phyloP scores from a whole-genome alignment of 495 filamentous ascomycete genomes.

The Aspergillus ellipticus region DNA sequence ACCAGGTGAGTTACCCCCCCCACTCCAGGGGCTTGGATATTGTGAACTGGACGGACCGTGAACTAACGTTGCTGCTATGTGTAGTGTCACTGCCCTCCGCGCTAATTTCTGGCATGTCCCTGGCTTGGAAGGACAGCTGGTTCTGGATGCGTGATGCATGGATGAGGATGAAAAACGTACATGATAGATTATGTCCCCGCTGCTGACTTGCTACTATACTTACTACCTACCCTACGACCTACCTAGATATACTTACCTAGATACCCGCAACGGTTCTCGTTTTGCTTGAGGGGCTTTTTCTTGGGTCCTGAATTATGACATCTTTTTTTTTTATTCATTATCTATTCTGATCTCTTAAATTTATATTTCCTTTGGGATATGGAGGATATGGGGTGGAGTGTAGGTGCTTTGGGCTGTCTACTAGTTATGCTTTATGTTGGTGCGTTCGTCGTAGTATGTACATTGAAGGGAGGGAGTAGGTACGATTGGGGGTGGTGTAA shows the following conservation, averaged over 20 bases:
- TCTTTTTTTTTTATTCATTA: conserved; percentile 1
- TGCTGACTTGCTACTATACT: not conserved
- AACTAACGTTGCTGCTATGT: too few relatives aligned
- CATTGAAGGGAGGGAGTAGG: too few relatives aligned
- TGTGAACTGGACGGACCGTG: too few relatives aligned
- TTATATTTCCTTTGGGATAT: too few relatives aligned
- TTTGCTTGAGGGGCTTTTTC: conserved; percentile 4
- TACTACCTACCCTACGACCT: not conserved
- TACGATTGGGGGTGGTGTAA: not conserved
- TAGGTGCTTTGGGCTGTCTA: too few relatives aligned
- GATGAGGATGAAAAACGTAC: conserved; percentile 3
- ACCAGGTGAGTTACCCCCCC: conserved; percentile 34
- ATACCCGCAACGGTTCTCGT: conserved; percentile 26
- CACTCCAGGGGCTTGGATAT: too few relatives aligned
- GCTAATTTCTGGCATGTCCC: conserved; percentile 88
- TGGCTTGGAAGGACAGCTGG: conserved; percentile 64
- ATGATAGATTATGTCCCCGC: conserved; percentile 2
- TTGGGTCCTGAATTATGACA: conserved; percentile 1
- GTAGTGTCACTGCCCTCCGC: conserved; percentile 83
- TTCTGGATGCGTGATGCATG: conserved; percentile 39
- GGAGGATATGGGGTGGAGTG: too few relatives aligned
- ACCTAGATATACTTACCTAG: conserved; percentile 14
- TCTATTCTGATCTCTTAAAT: not conserved
- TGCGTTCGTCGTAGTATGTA: too few relatives aligned
- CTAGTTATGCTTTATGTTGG: too few relatives aligned